These are phyloP conservation scores for Kockiozyma suomiensis DNA, from an alignment of 805 yeast genomes.

Conservation along the genomic window DNA sequence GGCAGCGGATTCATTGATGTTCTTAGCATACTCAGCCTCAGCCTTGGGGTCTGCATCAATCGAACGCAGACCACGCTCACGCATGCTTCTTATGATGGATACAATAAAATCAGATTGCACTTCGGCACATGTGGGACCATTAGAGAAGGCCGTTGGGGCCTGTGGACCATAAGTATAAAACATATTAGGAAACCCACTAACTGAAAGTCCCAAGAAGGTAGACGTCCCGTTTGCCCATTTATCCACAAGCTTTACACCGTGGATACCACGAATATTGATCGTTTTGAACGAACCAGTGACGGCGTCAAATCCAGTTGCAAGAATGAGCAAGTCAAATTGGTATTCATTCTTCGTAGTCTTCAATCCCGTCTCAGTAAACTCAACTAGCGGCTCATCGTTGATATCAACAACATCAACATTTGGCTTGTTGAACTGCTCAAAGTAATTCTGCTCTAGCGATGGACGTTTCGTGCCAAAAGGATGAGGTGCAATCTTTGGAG, in stretches of 20 bases:
- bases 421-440: slow-evolving; percentile 38
- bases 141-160: slow-evolving; percentile 41
- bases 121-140: slow-evolving; percentile 41
- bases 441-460: slow-evolving; percentile 36
- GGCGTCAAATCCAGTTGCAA: slow-evolving; percentile 38
- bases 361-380: slow-evolving; percentile 36
- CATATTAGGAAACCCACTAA: slow-evolving; percentile 41
- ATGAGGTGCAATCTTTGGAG: slow-evolving; percentile 38
- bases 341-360: slow-evolving; percentile 24
- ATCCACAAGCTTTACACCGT: slow-evolving; percentile 34
- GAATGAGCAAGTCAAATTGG: slow-evolving; percentile 32
- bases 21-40: slow-evolving; percentile 33
- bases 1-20: slow-evolving; percentile 32
- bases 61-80: slow-evolving; percentile 16
- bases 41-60: slow-evolving; percentile 36
- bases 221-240: slow-evolving; percentile 37
- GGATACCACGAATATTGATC: slow-evolving; percentile 32
- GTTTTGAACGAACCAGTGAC: slow-evolving; percentile 39
- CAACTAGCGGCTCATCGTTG: slow-evolving; percentile 29
- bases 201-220: slow-evolving; percentile 39
- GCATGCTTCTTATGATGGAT: slow-evolving; percentile 29
- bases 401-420: slow-evolving; percentile 40
- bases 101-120: slow-evolving; percentile 38
- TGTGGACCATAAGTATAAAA: slow-evolving; percentile 43
- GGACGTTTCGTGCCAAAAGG: slow-evolving; percentile 39